These are phyloP conservation scores for Cymbopogon citratus DNA, from an alignment of 176 grass and related monocot genomes.

Conservation along the genomic window DNA sequence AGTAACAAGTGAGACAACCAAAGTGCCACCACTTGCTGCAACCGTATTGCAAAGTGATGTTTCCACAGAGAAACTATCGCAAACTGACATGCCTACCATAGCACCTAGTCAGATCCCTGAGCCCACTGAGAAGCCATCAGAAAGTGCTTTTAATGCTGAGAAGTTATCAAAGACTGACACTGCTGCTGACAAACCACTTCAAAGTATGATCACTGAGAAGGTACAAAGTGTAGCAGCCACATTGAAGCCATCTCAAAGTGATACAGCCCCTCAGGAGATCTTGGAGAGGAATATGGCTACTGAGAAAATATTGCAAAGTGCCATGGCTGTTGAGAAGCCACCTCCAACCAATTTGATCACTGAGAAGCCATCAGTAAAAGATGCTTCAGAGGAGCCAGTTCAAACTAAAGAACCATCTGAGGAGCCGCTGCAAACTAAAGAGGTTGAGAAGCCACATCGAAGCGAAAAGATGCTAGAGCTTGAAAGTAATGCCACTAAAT, in stretches of 20 bases:
- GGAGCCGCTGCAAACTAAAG: conserved; percentile 33
- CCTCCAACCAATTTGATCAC: background rate
- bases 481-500: conserved; percentile 26
- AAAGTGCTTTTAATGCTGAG: conserved; percentile 24
- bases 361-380: conserved; percentile 1
- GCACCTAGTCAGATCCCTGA: background rate
- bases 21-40: background rate
- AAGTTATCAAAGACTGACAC: background rate
- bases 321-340: background rate
- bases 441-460: conserved; percentile 25
- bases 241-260: conserved; percentile 21
- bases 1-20: background rate
- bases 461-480: conserved; percentile 13
- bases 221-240: background rate
- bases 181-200: conserved; percentile 11
- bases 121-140: conserved; percentile 14
- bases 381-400: conserved; percentile 8
- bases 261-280: background rate
- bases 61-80: background rate
- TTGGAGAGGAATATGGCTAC: background rate
- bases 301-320: conserved; percentile 4
- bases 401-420: conserved; percentile 25
- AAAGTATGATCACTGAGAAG: background rate
- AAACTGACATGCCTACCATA: background rate
- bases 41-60: conserved; percentile 2